Base-by-base conservation (phyloP, 139 green algal genomes). In the Asterochloris erici region DNA sequence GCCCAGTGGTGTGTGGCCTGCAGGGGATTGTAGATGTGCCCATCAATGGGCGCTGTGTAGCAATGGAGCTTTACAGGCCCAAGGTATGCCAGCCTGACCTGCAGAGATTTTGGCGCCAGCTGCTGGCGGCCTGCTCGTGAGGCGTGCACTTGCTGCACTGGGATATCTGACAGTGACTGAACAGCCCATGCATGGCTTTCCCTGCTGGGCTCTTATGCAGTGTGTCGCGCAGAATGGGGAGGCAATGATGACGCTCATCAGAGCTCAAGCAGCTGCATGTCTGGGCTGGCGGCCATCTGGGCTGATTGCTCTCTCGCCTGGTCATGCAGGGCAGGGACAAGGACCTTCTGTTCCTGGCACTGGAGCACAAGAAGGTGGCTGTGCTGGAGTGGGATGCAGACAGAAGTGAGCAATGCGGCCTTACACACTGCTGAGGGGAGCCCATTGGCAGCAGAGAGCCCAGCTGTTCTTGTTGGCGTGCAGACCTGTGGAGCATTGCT, bases 281-380 rank as follows among this genome's bases (percentile, higher is more conserved):
- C 75, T 71, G 17, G 66, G 17, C 38, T 54, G 38, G 6, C 38
- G 6, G 38, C 38, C 38, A 54, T 54, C 38, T 66, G 28, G 28
- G 74, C 28, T 27, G n/a, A 17, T 68, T 26, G 74, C 11, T 54
- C 77, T 68, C 0, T 76, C 21, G 13, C 28, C n/a, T n/a, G 24
- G 26, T 14, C 9, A 16, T 79, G 47, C 90, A 95, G 90, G 88
- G 90, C 14, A 83, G 92, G 54, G 29, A 54, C 1, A 90, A 93
- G 73, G 94, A 98, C 79, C 77, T 96, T 70, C 86, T 99, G n/a
- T 97, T 99, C 81, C 73, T 99, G 12, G 85, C 92, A 9, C 98
- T 95, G 17, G 96, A 99, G 90, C 90, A 93, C n/a, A 93, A 96
- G 89, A 93, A 95, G 84, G 97, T 98, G 85, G 97, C 89, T 70